phyloP scores from a whole-genome alignment of 306 rosid species.

The Abrus precatorius region DNA sequence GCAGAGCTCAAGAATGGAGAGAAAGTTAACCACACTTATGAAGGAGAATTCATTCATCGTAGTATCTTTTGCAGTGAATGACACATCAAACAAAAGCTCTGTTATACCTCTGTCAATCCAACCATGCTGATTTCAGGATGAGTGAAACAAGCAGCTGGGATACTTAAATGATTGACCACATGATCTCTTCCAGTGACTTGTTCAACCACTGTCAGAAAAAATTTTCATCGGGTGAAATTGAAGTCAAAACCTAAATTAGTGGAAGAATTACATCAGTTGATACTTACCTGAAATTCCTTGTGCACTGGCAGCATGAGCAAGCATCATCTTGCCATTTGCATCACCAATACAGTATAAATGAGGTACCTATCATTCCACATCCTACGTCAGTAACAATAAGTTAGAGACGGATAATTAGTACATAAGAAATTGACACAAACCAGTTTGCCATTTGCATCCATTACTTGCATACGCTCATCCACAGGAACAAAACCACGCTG shows the following conservation, averaged over 20 bases:
- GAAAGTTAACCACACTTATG: slow-evolving; percentile 18
- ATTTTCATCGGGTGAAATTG: slow-evolving; percentile 20
- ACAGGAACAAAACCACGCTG: slow-evolving; percentile 94
- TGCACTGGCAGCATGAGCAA: slow-evolving; percentile 99
- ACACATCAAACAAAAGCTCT: slow-evolving; percentile 17
- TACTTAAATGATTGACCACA: slow-evolving; percentile 92
- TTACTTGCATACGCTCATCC: slow-evolving; percentile 90
- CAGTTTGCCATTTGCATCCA: slow-evolving; percentile 85
- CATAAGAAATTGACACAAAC: slow-evolving; percentile 56
- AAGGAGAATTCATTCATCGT: slow-evolving; percentile 17
- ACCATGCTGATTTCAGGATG: slow-evolving; percentile 99
- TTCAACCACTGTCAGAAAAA: slow-evolving; percentile 76
- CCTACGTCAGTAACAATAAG: slow-evolving; percentile 46
- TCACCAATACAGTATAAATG: slow-evolving; percentile 92
- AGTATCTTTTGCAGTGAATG: not conserved
- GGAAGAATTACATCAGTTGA: slow-evolving; percentile 33
- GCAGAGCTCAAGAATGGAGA: slow-evolving; percentile 13
- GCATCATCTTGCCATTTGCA: slow-evolving; percentile 98
- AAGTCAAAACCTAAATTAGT: slow-evolving; percentile 16
- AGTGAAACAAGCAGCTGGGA: slow-evolving; percentile 97
- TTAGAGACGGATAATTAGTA: slow-evolving; percentile 24
- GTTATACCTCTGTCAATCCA: slow-evolving; percentile 86
- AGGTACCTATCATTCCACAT: slow-evolving; percentile 75
- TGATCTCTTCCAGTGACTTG: slow-evolving; percentile 95
- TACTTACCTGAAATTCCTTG: slow-evolving; percentile 91